Conservation (phyloP, 2,329 filamentous ascomycete species). For the Trichoderma sp. region DNA sequence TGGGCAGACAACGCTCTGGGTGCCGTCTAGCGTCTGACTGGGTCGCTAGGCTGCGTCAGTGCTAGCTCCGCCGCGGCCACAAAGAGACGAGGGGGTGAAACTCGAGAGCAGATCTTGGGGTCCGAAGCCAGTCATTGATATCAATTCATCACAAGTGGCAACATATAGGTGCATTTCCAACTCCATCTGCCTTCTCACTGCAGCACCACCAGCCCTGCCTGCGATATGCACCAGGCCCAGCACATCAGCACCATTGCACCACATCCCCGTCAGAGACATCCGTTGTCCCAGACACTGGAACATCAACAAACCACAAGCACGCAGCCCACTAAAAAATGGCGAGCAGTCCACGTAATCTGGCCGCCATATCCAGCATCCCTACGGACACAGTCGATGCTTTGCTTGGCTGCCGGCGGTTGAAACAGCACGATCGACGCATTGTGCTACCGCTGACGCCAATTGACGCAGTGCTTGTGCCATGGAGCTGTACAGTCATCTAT, state of each 20-base stretch:
- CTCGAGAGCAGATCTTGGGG: neutral
- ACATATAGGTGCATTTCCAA: too few relatives aligned
- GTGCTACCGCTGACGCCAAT: neutral
- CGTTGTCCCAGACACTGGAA: neutral
- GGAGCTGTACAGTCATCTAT: neutral
- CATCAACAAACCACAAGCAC: neutral
- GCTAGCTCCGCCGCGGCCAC: neutral
- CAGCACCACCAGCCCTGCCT: too few relatives aligned
- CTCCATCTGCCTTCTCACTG: too few relatives aligned
- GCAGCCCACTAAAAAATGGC: neutral
- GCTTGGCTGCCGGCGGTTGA: neutral
- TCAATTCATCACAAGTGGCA: neutral
- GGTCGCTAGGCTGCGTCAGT: slow-evolving; percentile 14
- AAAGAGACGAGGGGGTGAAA: neutral
- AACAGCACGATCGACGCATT: neutral
- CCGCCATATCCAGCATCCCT: neutral
- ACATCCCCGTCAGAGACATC: neutral
- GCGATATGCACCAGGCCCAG: too few relatives aligned
- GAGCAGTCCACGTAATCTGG: neutral
- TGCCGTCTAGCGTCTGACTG: neutral
- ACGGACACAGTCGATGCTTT: neutral
- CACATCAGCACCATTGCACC: neutral
- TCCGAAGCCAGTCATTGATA: neutral
- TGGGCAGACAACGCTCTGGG: too few relatives aligned
- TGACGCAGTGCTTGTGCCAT: neutral